These are phyloP conservation scores for Nicotiana tabacum DNA, from an alignment of 257 asterid species.

Conservation along the genomic window DNA sequence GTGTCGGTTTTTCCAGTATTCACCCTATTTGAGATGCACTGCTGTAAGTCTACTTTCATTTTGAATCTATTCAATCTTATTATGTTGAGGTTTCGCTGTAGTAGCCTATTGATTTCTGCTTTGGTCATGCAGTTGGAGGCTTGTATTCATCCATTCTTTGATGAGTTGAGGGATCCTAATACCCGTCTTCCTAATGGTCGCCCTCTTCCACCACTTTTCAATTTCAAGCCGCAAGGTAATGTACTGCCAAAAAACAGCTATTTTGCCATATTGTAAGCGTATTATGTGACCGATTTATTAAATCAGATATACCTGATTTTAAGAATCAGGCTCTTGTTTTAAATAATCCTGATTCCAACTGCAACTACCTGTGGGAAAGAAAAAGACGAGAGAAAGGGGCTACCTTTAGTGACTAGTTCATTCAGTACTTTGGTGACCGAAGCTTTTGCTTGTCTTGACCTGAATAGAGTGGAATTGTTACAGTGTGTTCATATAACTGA, in stretches of 20 bases:
- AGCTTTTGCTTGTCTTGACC: neutral
- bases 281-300: neutral
- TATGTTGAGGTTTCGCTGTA: neutral
- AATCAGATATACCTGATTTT: neutral
- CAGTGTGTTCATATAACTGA: neutral
- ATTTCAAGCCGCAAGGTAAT: conserved; percentile 84
- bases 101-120: conserved; percentile 5
- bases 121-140: conserved; percentile 76
- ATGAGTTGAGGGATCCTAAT: conserved; percentile 81
- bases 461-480: neutral
- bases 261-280: neutral
- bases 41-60: conserved; percentile 63
- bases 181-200: conserved; percentile 94
- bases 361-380: neutral
- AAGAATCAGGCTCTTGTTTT: neutral
- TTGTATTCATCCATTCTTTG: conserved; percentile 94
- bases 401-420: neutral
- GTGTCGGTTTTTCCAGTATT: conserved; percentile 91
- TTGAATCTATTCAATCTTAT: conserved; percentile 18
- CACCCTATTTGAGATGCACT: conserved; percentile 95
- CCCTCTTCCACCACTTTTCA: conserved; percentile 96
- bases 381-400: neutral
- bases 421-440: neutral
- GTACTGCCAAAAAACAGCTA: neutral
- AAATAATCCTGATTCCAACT: neutral